Base-by-base conservation (phyloP, 2,329 filamentous ascomycete genomes). In the Aureobasidium sp. region DNA sequence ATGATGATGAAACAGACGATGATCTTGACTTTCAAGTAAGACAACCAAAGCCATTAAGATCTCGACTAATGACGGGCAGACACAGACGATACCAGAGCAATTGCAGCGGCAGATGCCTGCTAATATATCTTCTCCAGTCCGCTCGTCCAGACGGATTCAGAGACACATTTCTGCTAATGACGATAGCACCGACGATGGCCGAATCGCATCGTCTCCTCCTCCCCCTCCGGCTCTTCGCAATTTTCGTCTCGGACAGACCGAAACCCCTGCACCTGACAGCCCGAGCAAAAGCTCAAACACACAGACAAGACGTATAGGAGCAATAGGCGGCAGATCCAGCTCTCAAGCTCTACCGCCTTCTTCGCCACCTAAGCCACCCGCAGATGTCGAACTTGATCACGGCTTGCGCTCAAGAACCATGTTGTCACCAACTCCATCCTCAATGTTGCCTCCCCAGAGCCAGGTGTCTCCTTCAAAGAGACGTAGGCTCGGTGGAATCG, bases 1-100 rank as follows among this genome's bases (percentile, higher is more conserved):
- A 59, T 29, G 61, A 52, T 27, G 45, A 42, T 9, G 60, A 62
- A 17, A 57, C 60, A 31, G 60, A 62, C 8, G 53, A 58, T 25
- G 53, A 61, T 44, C 22, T 60, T 15, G 58, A 61, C 25, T 61
- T 61, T 37, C 58, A 61, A 31, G 58, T 53, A 44, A 41, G 48
- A 31, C 3, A 3, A n/a, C 5, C 25, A 36, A 11, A 3, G 2
- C 7, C 14, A 17, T 36, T 12, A 6, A 34, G 14, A 34, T 12
- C 53, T 25, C 17, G 29, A 45, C 53, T 60, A 36, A 60, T 36
- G 7, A 7, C 11, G 29, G 34, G 3, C 17, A 60, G 57, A 60
- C 57, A 4, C 57, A 60, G 17, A 60, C 57, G 14, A 60, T 60
- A 25, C 57, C 57, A 22, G 57, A 60, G 34, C 44, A 60, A 41